phyloP scores from a whole-genome alignment of 768 basidiomycete genomes.

The Pisolithus sp. region DNA sequence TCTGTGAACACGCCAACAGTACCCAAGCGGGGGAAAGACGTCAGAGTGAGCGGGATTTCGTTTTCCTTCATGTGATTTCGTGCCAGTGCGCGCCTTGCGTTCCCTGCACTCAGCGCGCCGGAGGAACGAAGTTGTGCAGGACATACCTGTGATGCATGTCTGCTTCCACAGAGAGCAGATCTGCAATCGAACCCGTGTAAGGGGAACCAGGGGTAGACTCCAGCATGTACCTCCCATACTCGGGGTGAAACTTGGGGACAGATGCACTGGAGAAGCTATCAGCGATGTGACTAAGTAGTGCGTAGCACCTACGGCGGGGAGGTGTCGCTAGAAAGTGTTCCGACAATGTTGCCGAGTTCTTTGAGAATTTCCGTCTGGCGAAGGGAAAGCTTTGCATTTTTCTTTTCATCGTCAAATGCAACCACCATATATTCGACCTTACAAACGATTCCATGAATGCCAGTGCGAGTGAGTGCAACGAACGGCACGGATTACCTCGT shows the following conservation, averaged over 20 bases:
- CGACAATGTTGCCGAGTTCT: conserved; percentile 63
- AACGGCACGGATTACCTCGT: conserved; percentile 62
- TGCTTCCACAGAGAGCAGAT: conserved; percentile 82
- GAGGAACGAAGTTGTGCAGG: background rate
- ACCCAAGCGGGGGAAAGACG: conserved; percentile 92
- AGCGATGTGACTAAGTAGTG: background rate
- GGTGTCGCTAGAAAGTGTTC: conserved; percentile 47
- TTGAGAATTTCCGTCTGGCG: conserved; percentile 90
- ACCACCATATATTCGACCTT: conserved; percentile 98
- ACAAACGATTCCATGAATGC: conserved; percentile 9
- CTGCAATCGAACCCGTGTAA: conserved; percentile 81
- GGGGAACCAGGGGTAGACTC: conserved; percentile 96
- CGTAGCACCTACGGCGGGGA: conserved; percentile 48
- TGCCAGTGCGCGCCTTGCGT: conserved; percentile 69
- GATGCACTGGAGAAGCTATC: conserved; percentile 41
- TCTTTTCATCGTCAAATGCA: conserved; percentile 68
- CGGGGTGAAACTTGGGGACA: conserved; percentile 92
- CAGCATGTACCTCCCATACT: conserved; percentile 98
- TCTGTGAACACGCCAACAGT: conserved; percentile 88
- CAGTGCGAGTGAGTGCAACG: background rate
- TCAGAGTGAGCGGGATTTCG: conserved; percentile 88
- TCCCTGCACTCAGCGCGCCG: conserved; percentile 2
- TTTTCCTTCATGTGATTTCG: conserved; percentile 76
- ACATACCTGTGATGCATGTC: conserved; percentile 90
- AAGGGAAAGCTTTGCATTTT: conserved; percentile 85